These are phyloP conservation scores for Gossypium davidsonii DNA, from an alignment of 441 rosid genomes.

Conservation along the genomic window DNA sequence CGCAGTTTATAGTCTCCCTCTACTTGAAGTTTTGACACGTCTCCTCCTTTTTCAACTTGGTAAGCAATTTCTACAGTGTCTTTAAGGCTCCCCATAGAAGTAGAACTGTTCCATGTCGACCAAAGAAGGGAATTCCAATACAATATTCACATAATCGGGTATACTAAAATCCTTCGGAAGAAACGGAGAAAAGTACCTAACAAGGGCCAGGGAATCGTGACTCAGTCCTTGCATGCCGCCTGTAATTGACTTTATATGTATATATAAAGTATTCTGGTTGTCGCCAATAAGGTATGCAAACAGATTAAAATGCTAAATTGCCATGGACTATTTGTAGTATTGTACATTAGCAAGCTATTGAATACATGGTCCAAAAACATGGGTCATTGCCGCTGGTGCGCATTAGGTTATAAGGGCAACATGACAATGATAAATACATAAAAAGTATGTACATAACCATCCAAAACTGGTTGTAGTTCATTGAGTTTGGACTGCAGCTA, in stretches of 20 bases:
- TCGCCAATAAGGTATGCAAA: background rate
- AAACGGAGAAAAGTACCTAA: background rate
- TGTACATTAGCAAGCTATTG: background rate
- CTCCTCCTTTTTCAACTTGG: too few relatives aligned
- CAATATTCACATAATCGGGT: too few relatives aligned
- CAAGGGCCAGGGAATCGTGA: background rate
- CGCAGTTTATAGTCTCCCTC: too few relatives aligned
- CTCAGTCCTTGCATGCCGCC: background rate
- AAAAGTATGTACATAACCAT: conserved; percentile 2
- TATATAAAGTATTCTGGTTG: background rate
- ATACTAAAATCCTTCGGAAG: too few relatives aligned
- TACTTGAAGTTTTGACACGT: too few relatives aligned
- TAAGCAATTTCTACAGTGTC: too few relatives aligned
- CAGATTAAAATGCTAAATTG: background rate
- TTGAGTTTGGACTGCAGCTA: conserved; percentile 11
- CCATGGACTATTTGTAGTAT: background rate
- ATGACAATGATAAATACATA: conserved; percentile 2
- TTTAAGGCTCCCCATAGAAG: background rate
- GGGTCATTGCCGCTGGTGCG: background rate
- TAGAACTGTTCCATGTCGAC: background rate
- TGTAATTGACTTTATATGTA: background rate
- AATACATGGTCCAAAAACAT: background rate
- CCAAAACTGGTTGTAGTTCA: background rate
- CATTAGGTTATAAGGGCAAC: background rate
- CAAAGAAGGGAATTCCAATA: background rate